phyloP scores from a whole-genome alignment of 1,284 basidiomycete species.

The Rhodotorula sp. region DNA sequence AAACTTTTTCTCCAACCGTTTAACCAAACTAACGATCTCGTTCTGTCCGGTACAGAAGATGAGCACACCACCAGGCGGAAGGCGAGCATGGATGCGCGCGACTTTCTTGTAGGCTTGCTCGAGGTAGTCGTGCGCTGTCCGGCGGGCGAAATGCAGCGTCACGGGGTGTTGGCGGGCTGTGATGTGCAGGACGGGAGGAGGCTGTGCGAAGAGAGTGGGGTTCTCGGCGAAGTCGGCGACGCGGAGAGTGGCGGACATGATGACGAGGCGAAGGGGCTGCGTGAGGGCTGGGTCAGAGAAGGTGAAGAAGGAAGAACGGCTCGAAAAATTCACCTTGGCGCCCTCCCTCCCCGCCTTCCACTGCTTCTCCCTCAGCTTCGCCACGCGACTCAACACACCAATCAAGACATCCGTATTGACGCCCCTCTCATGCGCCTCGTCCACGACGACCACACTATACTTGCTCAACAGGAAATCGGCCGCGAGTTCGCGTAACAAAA shows the following conservation, averaged over 20 bases:
- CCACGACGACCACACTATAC: constrained; percentile 93
- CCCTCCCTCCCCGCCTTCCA: constrained; percentile 71
- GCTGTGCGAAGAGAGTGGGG: constrained; percentile 69
- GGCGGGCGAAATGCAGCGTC: constrained; percentile 86
- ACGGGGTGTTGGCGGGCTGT: constrained; percentile 92
- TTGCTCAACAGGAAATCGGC: constrained; percentile 83
- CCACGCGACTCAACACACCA: constrained; percentile 88
- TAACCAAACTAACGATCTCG: constrained; percentile 66
- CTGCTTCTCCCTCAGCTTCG: constrained; percentile 79
- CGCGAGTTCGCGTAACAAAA: constrained; percentile 86
- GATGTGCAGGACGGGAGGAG: constrained; percentile 88
- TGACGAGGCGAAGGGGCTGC: constrained; percentile 84
- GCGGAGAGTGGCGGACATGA: constrained; percentile 98
- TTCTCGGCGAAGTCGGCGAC: constrained; percentile 92
- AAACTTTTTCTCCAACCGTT: constrained; percentile 73
- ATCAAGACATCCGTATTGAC: constrained; percentile 98
- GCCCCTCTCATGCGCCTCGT: constrained; percentile 97
- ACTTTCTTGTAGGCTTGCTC: constrained; percentile 87
- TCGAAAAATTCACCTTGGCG: constrained; percentile 57
- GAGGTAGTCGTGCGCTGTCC: constrained; percentile 83
- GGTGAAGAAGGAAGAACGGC: not conserved
- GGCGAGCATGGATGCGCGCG: constrained; percentile 68
- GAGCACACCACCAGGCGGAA: constrained; percentile 68
- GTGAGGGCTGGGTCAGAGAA: not conserved
- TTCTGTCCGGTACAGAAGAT: constrained; percentile 76